phyloP scores from a whole-genome alignment of 352 stramenopile genomes.

The Globisporangium mamillatum region DNA sequence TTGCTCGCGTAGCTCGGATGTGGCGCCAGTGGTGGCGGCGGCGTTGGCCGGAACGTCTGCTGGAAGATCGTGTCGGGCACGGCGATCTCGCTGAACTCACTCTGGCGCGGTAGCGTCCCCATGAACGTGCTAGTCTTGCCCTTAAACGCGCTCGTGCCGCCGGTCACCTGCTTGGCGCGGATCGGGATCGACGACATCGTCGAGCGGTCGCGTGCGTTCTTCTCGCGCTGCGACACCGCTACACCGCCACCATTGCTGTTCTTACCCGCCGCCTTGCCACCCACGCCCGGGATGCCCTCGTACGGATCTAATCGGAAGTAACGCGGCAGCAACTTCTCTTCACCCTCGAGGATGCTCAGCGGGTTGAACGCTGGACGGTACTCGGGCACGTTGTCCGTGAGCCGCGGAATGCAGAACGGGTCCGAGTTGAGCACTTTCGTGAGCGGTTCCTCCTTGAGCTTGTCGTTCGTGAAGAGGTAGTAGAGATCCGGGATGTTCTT shows the following conservation, averaged over 20 bases:
- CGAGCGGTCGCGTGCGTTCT: constrained; percentile 12
- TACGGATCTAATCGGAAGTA: constrained; percentile 57
- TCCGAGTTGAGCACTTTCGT: constrained; percentile 49
- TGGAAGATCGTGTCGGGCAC: constrained; percentile 52
- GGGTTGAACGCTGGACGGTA: constrained; percentile 72
- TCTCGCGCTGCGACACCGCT: constrained; percentile 1
- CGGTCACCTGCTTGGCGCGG: constrained; percentile 3
- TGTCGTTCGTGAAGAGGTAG: constrained; percentile 67
- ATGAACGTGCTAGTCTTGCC: constrained; percentile 55
- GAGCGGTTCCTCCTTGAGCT: constrained; percentile 50
- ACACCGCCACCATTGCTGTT: not conserved
- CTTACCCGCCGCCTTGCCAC: not conserved
- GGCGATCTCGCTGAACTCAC: constrained; percentile 47
- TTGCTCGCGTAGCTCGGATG: constrained; percentile 23
- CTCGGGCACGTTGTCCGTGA: constrained; percentile 68
- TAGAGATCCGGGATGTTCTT: constrained; percentile 43
- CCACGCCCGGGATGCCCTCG: constrained; percentile 18
- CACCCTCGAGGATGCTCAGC: constrained; percentile 60
- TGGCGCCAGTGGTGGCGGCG: constrained; percentile 8
- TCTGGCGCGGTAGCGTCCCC: constrained; percentile 53
- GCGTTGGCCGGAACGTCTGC: constrained; percentile 22
- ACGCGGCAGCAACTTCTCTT: constrained; percentile 66
- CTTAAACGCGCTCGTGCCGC: constrained; percentile 6
- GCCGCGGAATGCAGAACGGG: constrained; percentile 70
- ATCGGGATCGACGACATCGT: constrained; percentile 12